Evolutionary conservation across 208 protist species (phyloP), one percentile per base, ranked within the genome.

Genomic region (Porcisia deanei): DNA sequence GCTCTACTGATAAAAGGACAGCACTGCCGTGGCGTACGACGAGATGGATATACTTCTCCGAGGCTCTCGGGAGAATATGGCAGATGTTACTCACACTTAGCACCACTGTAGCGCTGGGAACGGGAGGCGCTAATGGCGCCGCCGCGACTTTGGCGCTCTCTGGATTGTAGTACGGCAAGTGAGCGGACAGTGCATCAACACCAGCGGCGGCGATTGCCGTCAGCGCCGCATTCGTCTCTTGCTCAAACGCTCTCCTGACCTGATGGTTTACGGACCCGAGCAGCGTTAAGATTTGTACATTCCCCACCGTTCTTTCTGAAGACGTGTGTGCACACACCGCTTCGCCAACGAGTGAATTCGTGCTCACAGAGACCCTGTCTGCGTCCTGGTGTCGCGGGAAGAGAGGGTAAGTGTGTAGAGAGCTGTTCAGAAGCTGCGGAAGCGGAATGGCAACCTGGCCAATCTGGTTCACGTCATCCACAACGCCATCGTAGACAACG

Each of bases 401-500:
- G 16, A 92, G 79, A 1, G 81, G 76, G 68, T 81, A 91, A 5
- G 55, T 70, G 75, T 91, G 87, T 55, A 74, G 55, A 1, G 84
- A 79, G 25, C 80, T 96, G 71, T 71, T 73, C 66, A 89, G 82
- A 66, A 96, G 78, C 53, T 89, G 81, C 60, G 70, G 59, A 54
- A 97, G 77, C 20, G 90, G 81, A 67, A 94, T 73, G 37, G 77
- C 73, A 20, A 85, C 89, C 55, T 89, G 83, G 64, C 93, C 91
- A 45, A 97, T 81, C n/a, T 84, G 78, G 64, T 91, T 91, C 57
- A 83, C 87, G 58, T 92, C 84, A 60, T 95, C 88, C 47, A 91
- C 79, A 57, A 93, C 82, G 58, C 91, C 91, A 75, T 94, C 90
- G 81, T 88, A 97, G 6, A 97, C 87, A 55, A 75, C 75, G 45